Conservation (phyloP, 2,329 filamentous ascomycete genomes). For the Cladosporium sp. region DNA sequence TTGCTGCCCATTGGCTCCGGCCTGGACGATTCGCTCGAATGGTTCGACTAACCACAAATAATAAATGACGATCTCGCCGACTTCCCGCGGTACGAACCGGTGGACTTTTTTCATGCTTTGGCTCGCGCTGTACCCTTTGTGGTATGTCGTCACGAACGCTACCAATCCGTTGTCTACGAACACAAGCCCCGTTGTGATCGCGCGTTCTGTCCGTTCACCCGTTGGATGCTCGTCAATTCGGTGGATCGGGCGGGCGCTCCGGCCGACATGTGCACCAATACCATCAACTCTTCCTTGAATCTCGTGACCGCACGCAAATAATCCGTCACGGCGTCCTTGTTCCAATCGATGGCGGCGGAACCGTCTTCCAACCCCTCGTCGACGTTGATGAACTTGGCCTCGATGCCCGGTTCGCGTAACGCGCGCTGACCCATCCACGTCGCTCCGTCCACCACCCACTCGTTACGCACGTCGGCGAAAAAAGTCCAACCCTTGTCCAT, state of each 20-base stretch:
- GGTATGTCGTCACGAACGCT: constrained; percentile 20
- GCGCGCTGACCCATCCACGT: constrained; percentile 9
- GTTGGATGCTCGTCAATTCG: constrained; percentile 20
- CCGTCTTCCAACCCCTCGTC: too few relatives aligned
- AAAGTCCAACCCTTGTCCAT: constrained; percentile 13
- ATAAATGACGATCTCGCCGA: constrained; percentile 20
- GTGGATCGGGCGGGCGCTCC: constrained; percentile 17
- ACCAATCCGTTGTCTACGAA: constrained; percentile 23
- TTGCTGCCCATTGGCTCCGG: neutral
- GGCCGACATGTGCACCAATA: constrained; percentile 19
- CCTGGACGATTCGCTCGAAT: constrained; percentile 10
- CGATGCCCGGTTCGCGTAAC: too few relatives aligned
- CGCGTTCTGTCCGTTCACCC: constrained; percentile 17
- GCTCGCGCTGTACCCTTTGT: constrained; percentile 22
- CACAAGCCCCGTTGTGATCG: constrained; percentile 14
- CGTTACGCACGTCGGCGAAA: constrained; percentile 8
- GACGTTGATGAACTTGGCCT: neutral
- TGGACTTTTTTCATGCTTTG: constrained; percentile 22
- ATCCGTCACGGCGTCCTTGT: constrained; percentile 9
- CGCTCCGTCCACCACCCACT: constrained; percentile 9
- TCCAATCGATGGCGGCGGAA: too few relatives aligned
- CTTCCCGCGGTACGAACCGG: constrained; percentile 23
- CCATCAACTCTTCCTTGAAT: constrained; percentile 19
- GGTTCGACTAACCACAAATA: constrained; percentile 17
- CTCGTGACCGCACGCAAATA: constrained; percentile 12